Evolutionary conservation across 345 rosid species (phyloP).

Genomic region (Camelina hispida): DNA sequence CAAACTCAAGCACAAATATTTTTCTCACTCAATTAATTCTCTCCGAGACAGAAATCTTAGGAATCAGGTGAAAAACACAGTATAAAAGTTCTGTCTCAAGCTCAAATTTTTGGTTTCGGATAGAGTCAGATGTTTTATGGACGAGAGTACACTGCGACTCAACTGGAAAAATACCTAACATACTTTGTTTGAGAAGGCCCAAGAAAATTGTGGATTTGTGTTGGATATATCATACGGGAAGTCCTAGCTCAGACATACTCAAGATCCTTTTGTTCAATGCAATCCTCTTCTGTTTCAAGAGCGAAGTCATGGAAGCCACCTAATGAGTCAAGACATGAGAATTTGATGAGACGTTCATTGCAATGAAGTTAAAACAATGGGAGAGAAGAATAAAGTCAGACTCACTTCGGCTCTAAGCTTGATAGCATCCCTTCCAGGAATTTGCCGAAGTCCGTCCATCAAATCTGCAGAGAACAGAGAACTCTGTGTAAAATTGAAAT

Average conservation of each 20-base stretch:
- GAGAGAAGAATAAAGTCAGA: not conserved
- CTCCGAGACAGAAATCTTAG: conserved; percentile 9
- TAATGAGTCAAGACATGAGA: conserved; percentile 29
- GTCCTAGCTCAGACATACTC: conserved; percentile 84
- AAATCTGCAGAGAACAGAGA: conserved; percentile 55
- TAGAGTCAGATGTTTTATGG: conserved; percentile 18
- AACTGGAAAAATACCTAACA: conserved; percentile 27
- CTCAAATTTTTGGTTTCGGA: conserved; percentile 31
- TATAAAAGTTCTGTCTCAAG: conserved; percentile 19
- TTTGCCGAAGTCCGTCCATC: conserved; percentile 90
- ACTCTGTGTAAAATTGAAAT: conserved; percentile 11
- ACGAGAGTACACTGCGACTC: conserved; percentile 8
- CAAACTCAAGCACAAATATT: not conserved
- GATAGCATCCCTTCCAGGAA: conserved; percentile 87
- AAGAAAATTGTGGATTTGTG: conserved; percentile 21
- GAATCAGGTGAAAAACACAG: conserved; percentile 2
- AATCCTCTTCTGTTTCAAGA: conserved; percentile 62
- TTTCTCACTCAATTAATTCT: not conserved
- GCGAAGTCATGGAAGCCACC: conserved; percentile 88
- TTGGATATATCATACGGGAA: conserved; percentile 55
- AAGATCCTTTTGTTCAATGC: conserved; percentile 67
- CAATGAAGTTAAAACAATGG: conserved; percentile 4
- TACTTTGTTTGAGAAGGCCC: conserved; percentile 2
- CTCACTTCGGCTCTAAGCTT: conserved; percentile 94
- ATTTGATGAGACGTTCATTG: not conserved